phyloP scores from a whole-genome alignment of 2,329 filamentous ascomycete species.

The Diaporthe australafricana region DNA sequence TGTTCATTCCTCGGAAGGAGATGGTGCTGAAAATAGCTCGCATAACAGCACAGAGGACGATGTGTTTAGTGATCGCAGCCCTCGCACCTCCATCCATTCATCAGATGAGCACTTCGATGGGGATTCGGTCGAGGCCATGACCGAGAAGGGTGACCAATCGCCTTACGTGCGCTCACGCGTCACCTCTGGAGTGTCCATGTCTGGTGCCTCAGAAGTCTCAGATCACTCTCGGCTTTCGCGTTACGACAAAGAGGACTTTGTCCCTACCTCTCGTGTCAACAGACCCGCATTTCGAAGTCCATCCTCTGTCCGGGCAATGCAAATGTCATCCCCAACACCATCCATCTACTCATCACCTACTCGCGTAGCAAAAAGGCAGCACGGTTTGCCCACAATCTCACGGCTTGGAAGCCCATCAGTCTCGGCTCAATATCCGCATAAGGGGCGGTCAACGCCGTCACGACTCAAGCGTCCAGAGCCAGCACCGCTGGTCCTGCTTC shows the following conservation, averaged over 20 bases:
- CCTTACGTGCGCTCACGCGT: conserved; percentile 54
- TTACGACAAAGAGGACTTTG: conserved; percentile 63
- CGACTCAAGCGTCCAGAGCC: conserved; percentile 68
- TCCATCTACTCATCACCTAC: conserved; percentile 66
- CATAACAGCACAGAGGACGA: conserved; percentile 66
- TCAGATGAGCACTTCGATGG: conserved; percentile 48
- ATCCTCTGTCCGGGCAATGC: conserved; percentile 76
- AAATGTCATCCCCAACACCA: conserved; percentile 75
- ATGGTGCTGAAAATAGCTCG: conserved; percentile 59
- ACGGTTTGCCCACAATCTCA: conserved; percentile 60
- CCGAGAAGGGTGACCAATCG: conserved; percentile 37
- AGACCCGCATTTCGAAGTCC: conserved; percentile 77
- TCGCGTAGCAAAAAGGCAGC: conserved; percentile 62
- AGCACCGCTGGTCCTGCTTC: conserved; percentile 79
- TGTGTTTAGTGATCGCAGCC: conserved; percentile 69
- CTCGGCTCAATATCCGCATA: conserved; percentile 66
- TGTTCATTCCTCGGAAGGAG: conserved; percentile 44
- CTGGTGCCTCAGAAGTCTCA: conserved; percentile 57
- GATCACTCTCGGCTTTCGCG: conserved; percentile 64
- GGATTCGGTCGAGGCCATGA: conserved; percentile 37
- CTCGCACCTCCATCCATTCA: conserved; percentile 67
- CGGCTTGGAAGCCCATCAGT: conserved; percentile 66
- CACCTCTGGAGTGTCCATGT: conserved; percentile 32
- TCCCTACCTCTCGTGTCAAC: conserved; percentile 67
- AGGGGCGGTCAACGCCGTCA: conserved; percentile 64